Percentiles rank a stretch among this genome's conserved stretches.
Conservation (phyloP, 306 rosid species). For the Prunus dulcis region DNA sequence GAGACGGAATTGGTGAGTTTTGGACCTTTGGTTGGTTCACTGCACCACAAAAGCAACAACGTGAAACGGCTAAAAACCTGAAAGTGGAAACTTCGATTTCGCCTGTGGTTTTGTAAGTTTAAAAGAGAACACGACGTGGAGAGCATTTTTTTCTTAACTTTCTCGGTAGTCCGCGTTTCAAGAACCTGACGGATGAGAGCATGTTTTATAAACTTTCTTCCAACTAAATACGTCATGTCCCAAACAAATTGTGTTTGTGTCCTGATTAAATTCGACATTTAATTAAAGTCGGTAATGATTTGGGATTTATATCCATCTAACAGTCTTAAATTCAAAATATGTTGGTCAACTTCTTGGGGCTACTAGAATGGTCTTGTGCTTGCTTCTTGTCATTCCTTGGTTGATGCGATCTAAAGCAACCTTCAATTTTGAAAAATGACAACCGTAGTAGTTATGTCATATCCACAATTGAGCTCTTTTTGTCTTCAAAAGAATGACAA, state of each 20-base stretch:
- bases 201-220: neutral
- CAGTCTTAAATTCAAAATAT: neutral
- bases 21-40: neutral
- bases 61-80: neutral
- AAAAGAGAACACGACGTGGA: neutral
- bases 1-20: neutral
- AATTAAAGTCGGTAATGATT: neutral
- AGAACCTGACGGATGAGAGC: neutral
- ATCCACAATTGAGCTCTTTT: too few relatives aligned
- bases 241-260: too few relatives aligned
- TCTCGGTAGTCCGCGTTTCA: neutral
- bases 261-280: neutral
- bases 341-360: neutral
- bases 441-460: too few relatives aligned
- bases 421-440: neutral
- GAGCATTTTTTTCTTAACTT: neutral
- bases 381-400: neutral
- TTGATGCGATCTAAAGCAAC: neutral
- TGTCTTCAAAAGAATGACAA: too few relatives aligned
- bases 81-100: neutral
- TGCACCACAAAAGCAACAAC: neutral
- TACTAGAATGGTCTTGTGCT: neutral
- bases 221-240: neutral
- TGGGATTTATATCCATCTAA: neutral
- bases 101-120: neutral